Evolutionary conservation across 2,329 filamentous ascomycete genomes (phyloP), one percentile per base, ranked within the genome.

Genomic region (Balansia obtecta): DNA sequence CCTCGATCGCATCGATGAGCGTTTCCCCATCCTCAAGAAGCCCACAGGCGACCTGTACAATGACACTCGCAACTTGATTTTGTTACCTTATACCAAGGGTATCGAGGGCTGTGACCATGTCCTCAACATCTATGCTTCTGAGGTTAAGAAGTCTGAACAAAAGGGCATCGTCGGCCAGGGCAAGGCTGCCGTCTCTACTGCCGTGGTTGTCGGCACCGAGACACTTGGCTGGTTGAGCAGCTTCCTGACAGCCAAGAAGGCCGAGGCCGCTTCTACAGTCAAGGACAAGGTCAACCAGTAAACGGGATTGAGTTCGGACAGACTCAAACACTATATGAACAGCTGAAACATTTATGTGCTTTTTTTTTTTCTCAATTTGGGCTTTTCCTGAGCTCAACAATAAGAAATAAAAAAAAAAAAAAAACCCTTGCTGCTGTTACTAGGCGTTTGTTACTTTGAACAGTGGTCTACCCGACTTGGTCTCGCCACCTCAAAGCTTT

Each of bases 1-100:
- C n/a, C 74, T 91, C 56, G 72, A 68, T 60, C 80, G 76, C 61
- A 72, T 91, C 58, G 86, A 91, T 57, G 70, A 79, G 65, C 77
- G 72, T 55, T 84, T 89, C 65, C 86, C 86, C 48, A 74, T 78
- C 53, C 75, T 91, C 65, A 87, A 84, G 73, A 84, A 88, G 69
- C 81, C 86, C 47, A 86, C 85, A 27, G 73, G 76, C 56, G 83
- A 87, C 65, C 73, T 90, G 48, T 80, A 80, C 67, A 73, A 72
- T 52, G 78, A 82, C 15, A 77, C 85, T 59, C 77, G 80, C 63
- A 73, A 73, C 59, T 67, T 82, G 40, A 74, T 83, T 51, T 72
- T 78, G 55, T 71, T 80, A 54, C 86, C 86, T 8, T 68, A 82
- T 58, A 77, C 77, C 61, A 76, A 84, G 59, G 78, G 76, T 20